A percentile compares a stretch with the other conserved stretches of the same genome.
phyloP scores from a whole-genome alignment of 106 monocot species.

The Dendrobium nobile region DNA sequence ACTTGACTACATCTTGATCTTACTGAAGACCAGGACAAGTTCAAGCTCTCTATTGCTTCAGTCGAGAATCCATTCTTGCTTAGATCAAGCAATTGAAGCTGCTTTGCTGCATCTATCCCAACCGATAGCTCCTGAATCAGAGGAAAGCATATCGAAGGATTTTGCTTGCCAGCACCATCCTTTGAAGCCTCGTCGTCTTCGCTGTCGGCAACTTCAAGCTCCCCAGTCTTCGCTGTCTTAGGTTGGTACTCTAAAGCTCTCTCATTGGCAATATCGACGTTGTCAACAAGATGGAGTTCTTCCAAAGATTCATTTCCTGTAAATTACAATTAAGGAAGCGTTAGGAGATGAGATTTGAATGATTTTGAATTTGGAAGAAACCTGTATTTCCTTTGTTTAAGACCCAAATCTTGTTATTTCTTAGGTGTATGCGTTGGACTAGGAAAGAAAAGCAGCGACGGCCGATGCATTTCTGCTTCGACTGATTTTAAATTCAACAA shows the following conservation, averaged over 20 bases:
- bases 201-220: slow-evolving; percentile 47
- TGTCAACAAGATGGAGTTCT: too few relatives aligned
- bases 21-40: slow-evolving; percentile 33
- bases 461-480: too few relatives aligned
- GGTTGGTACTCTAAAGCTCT: slow-evolving; percentile 14
- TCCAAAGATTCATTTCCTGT: too few relatives aligned
- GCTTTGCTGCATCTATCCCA: slow-evolving; percentile 22
- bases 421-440: too few relatives aligned
- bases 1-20: slow-evolving; percentile 12
- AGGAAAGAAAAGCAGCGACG: too few relatives aligned
- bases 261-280: slow-evolving; percentile 28
- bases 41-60: slow-evolving; percentile 26
- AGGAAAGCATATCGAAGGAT: background rate
- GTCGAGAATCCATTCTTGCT: slow-evolving; percentile 30
- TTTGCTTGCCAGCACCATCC: slow-evolving; percentile 5
- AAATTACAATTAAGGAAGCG: too few relatives aligned
- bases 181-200: slow-evolving; percentile 32
- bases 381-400: slow-evolving; percentile 68
- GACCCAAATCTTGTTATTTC: too few relatives aligned
- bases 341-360: too few relatives aligned
- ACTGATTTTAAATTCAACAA: too few relatives aligned
- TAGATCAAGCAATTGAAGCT: slow-evolving; percentile 42
- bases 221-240: background rate
- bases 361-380: too few relatives aligned
- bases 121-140: slow-evolving; percentile 25